Evolutionary conservation across 208 protist genomes (phyloP).

Genomic region (Wallacemonas sp.): DNA sequence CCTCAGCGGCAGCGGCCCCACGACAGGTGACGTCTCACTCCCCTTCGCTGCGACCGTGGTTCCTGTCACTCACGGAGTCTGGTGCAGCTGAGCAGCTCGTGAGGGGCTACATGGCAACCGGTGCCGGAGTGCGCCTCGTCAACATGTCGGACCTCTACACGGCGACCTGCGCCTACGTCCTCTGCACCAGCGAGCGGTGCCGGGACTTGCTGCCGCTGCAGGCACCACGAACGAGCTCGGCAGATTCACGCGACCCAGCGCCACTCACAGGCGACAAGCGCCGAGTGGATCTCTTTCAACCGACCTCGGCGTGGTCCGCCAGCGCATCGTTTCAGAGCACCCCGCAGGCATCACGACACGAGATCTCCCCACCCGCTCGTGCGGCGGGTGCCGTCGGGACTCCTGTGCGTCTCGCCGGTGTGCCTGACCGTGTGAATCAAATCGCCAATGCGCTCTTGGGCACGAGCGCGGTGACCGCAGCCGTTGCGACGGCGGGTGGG

Average conservation of each 20-base stretch:
- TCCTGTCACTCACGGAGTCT: slow-evolving; percentile 1
- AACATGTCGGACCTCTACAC: slow-evolving; percentile 58
- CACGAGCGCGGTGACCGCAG: too few relatives aligned
- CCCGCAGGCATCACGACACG: too few relatives aligned
- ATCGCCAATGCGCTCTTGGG: not conserved
- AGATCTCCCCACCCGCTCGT: too few relatives aligned
- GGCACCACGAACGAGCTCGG: not conserved
- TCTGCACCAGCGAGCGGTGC: slow-evolving; percentile 57
- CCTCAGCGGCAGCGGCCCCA: too few relatives aligned
- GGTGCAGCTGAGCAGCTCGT: slow-evolving; percentile 19
- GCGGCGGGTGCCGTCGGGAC: not conserved
- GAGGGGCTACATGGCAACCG: slow-evolving; percentile 15
- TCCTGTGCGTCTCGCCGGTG: not conserved
- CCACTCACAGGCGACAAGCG: too few relatives aligned
- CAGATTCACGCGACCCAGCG: not conserved
- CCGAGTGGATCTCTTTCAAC: not conserved
- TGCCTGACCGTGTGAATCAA: not conserved
- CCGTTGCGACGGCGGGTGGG: too few relatives aligned
- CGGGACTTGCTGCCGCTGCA: slow-evolving; percentile 39
- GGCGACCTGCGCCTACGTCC: slow-evolving; percentile 60
- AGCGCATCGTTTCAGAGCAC: not conserved
- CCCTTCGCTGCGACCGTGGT: slow-evolving; percentile 22
- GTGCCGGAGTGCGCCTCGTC: slow-evolving; percentile 21
- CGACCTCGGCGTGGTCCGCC: not conserved
- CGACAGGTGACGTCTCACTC: not conserved